Conservation (phyloP, 306 rosid genomes). For the Luffa aegyptiaca region DNA sequence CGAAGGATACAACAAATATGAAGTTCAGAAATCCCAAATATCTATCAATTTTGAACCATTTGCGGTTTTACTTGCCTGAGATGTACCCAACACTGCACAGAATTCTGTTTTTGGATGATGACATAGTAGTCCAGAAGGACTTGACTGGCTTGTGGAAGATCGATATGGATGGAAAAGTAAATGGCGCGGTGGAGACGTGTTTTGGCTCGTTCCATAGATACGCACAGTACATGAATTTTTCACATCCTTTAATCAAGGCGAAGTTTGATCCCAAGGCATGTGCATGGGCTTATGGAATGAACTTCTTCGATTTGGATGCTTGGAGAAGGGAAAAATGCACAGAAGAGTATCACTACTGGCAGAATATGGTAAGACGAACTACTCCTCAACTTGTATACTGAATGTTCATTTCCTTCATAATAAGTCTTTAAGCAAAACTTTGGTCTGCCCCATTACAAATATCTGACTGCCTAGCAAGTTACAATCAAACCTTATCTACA, state of each 20-base stretch:
- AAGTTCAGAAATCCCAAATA: conserved; percentile 9
- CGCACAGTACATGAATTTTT: conserved; percentile 8
- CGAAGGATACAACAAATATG: conserved; percentile 7
- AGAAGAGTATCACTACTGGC: conserved; percentile 11
- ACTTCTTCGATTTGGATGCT: conserved; percentile 9
- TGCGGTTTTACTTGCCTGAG: conserved; percentile 6
- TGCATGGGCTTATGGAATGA: conserved; percentile 12
- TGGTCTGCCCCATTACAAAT: background rate
- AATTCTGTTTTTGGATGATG: conserved; percentile 11
- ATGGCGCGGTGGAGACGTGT: background rate
- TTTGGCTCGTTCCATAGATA: conserved; percentile 8
- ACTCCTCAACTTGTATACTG: background rate
- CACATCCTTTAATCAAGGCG: conserved; percentile 7
- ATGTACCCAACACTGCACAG: background rate
- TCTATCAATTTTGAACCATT: conserved; percentile 4
- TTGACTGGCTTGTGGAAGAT: conserved; percentile 8
- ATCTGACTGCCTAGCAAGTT: background rate
- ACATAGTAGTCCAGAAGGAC: conserved; percentile 11
- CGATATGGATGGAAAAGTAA: conserved; percentile 6
- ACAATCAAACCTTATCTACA: background rate
- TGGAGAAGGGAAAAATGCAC: conserved; percentile 13
- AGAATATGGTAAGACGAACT: conserved; percentile 6
- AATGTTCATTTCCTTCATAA: conserved; percentile 45
- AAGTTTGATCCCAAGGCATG: conserved; percentile 10
- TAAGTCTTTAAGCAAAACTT: conserved; percentile 37